Base-by-base conservation (phyloP, 208 protist genomes). In the Balamuthia mandrillaris region DNA sequence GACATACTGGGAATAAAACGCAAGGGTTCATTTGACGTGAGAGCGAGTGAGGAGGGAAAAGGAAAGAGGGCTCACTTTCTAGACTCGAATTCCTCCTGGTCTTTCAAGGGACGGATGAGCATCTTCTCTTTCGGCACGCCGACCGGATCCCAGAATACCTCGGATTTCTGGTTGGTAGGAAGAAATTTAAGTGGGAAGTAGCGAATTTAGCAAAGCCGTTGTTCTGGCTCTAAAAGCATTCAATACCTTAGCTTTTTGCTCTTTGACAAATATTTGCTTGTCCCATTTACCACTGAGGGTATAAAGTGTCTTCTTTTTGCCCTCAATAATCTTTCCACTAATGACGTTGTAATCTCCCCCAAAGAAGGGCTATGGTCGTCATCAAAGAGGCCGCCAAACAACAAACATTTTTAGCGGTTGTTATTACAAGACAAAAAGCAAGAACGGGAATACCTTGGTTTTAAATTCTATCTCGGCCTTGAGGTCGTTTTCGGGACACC, bases 401-500 rank as follows among this genome's bases (percentile, higher is more conserved):
- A 51, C 33, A 63, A 29, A 47, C 18, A 24, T 75, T 63, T 39
- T 35, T n/a, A n/a, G n/a, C 18, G 18, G 5, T 78, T 78, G 41
- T 14, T 68, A n/a, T 16, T 21, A 14, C 82, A 4, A 51, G 21
- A 41, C 21, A 18, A 35, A 31, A 54, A 60, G 18, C 14, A 24
- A 14, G 29, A 52, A 61, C 45, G 27, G 31, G 45, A 61, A 4
- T 27, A 27, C 81, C 82, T 93, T 89, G 31, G 86, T 66, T 86
- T 92, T 93, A 78, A 95, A 95, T 49, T 94, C 87, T 37, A 95
- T 81, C 49, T 93, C 89, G 33, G 74, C 44, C 16, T 44, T 47
- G 29, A 90, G 65, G 44, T 81, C 86, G 12, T 85, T 94, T 47
- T 90, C 52, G 65, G 88, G 66, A 75, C 92, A 95, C 9, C 31